Evolutionary conservation across 768 basidiomycete genomes (phyloP).

Genomic region (Rhodotorula paludigena): DNA sequence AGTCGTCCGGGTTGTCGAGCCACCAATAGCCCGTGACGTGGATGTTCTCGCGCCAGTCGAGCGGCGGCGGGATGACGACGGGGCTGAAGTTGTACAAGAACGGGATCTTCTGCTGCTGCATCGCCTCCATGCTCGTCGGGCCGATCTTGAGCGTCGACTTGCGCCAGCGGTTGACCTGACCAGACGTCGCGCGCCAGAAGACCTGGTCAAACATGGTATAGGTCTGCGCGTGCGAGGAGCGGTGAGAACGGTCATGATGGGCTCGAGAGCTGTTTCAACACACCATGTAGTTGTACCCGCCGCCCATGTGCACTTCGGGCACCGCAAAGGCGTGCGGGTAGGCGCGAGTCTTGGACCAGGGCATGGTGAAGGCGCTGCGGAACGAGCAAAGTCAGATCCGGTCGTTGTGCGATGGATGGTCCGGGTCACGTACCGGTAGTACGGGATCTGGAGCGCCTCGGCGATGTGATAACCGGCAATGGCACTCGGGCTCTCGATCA

Average conservation of each 20-base stretch:
- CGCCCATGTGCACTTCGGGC: constrained; percentile 96
- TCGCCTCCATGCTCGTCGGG: constrained; percentile 81
- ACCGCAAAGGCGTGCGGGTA: constrained; percentile 97
- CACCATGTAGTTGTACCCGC: constrained; percentile 97
- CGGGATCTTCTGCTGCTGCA: constrained; percentile 96
- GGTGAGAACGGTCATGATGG: background rate
- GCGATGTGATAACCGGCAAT: constrained; percentile 98
- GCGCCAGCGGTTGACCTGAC: constrained; percentile 93
- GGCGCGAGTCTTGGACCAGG: constrained; percentile 89
- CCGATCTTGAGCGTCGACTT: constrained; percentile 67
- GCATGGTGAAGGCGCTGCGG: constrained; percentile 82
- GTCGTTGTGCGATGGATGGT: no score
- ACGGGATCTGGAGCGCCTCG: constrained; percentile 86
- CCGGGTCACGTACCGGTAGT: constrained; percentile 57
- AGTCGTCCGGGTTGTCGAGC: constrained; percentile 85
- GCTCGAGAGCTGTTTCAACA: constrained; percentile 17
- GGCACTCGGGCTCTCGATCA: constrained; percentile 91
- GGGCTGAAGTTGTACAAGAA: constrained; percentile 85
- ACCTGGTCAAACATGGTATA: constrained; percentile 97
- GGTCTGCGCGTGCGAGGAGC: constrained; percentile 19
- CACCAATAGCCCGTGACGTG: constrained; percentile 97
- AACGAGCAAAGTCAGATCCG: no score
- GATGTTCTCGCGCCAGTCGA: constrained; percentile 99
- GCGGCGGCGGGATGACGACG: constrained; percentile 77
- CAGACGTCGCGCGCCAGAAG: constrained; percentile 90